Evolutionary conservation across 495 filamentous ascomycete genomes (phyloP).

Genomic region (Copromyces sp.): DNA sequence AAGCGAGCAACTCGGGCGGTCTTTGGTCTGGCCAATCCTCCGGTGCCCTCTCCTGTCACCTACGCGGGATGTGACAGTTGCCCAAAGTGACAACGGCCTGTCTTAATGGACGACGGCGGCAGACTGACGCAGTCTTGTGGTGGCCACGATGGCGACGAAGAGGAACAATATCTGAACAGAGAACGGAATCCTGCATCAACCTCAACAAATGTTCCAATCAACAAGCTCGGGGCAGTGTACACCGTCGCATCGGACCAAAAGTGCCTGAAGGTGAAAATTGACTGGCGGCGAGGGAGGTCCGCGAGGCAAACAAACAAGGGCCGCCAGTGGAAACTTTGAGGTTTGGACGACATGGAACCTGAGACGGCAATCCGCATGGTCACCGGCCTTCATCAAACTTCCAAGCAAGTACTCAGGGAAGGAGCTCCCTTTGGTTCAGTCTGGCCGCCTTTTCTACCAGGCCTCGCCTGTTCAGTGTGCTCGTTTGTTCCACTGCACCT

Average conservation of each 20-base stretch:
- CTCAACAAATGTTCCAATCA: neutral
- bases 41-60: neutral
- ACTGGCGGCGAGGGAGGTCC: neutral
- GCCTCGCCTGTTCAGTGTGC: neutral
- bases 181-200: neutral
- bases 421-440: neutral
- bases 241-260: neutral
- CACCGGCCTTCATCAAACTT: neutral
- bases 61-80: neutral
- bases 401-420: neutral
- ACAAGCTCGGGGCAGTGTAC: neutral
- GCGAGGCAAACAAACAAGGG: neutral
- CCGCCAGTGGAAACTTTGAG: neutral
- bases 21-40: neutral
- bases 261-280: neutral
- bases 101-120: neutral
- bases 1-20: neutral
- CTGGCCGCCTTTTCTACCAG: neutral
- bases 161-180: neutral
- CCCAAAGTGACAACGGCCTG: neutral
- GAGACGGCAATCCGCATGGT: neutral
- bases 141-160: neutral
- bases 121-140: neutral
- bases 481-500: neutral
- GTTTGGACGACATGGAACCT: neutral